A percentile compares a stretch with the other conserved stretches of the same genome.
Conservation (phyloP, 1,139 yeast species). For the Scheffersomyces parashehatae region DNA sequence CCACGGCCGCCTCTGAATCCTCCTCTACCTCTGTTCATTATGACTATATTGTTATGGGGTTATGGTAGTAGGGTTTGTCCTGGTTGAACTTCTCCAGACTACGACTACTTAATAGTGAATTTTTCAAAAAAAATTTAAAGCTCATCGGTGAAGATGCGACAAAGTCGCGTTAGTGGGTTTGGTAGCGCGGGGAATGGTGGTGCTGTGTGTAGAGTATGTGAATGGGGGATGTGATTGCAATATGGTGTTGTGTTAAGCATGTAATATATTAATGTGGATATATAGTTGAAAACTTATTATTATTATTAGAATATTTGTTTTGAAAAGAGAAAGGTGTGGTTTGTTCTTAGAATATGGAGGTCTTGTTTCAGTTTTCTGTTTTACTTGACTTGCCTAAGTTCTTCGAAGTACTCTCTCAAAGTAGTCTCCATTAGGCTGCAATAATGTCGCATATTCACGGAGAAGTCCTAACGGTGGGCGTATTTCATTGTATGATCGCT, state of each 20-base stretch:
- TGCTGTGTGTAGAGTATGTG: not conserved
- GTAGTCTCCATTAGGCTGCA: no score
- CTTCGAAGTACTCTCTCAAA: no score
- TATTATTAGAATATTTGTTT: no score
- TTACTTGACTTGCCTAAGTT: not conserved
- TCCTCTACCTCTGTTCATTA: conserved; percentile 65
- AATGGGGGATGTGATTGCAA: not conserved
- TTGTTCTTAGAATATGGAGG: no score
- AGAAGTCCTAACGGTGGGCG: no score
- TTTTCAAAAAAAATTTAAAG: conserved; percentile 4
- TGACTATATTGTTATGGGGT: conserved; percentile 6
- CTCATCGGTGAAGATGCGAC: conserved; percentile 9
- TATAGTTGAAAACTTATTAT: no score
- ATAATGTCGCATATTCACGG: no score
- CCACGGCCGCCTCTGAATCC: conserved; percentile 60
- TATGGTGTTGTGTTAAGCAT: not conserved
- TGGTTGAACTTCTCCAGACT: not conserved
- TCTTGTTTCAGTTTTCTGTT: not conserved
- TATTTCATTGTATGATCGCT: no score
- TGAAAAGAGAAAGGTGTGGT: no score
- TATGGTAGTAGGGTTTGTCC: conserved; percentile 2
- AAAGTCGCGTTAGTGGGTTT: not conserved
- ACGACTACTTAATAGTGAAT: not conserved
- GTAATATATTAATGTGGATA: no score
- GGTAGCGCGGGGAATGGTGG: no score